Conservation (phyloP, 179 eudicot genomes). For the Patellifolia procumbens region DNA sequence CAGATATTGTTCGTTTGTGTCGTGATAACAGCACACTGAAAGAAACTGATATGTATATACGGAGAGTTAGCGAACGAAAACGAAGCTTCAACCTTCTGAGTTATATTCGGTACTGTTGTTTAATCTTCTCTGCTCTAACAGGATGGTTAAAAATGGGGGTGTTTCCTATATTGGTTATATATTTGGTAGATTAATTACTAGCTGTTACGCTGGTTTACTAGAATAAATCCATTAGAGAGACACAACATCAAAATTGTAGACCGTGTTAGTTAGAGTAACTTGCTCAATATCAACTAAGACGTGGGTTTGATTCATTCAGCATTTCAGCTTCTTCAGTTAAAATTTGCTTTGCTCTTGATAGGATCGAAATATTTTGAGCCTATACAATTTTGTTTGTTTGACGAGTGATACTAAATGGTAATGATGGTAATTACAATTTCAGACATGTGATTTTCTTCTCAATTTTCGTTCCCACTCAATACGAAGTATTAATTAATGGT, state of each 20-base stretch:
- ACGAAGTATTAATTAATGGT: no score
- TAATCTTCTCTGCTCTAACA: constrained; percentile 13
- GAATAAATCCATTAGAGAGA: not conserved
- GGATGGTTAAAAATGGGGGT: not conserved
- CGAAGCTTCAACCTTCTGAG: not conserved
- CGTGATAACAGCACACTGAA: not conserved
- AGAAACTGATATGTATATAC: not conserved
- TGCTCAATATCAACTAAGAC: not conserved
- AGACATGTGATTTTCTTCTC: no score
- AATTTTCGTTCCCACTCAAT: no score
- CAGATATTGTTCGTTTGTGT: not conserved
- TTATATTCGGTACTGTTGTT: not conserved
- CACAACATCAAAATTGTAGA: not conserved
- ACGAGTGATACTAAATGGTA: no score
- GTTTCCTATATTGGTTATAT: not conserved
- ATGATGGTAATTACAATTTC: no score
- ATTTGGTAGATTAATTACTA: not conserved
- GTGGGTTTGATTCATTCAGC: not conserved
- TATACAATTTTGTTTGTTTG: no score
- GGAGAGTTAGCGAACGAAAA: not conserved
- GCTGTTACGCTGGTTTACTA: not conserved
- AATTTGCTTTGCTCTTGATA: no score
- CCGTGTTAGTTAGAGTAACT: not conserved
- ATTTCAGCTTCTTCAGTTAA: not conserved
- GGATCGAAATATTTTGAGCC: no score